Percentiles rank a stretch among this genome's conserved stretches.
phyloP scores from a whole-genome alignment of 257 asterid species.

The Jasminum sambac region DNA sequence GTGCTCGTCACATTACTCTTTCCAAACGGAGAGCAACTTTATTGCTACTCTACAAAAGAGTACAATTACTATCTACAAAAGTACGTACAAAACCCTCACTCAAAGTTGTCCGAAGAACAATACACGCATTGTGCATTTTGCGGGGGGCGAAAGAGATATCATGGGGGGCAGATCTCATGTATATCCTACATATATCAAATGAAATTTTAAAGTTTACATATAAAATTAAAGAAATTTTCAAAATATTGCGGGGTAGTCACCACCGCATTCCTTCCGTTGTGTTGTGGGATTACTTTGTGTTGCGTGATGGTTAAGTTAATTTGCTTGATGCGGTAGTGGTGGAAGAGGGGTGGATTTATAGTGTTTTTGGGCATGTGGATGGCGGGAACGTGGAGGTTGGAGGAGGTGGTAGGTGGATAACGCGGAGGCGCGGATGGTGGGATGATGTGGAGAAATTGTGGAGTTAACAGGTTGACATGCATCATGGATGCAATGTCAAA shows the following conservation, averaged over 20 bases:
- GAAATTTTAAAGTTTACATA: no score
- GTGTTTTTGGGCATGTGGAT: conserved; percentile 2
- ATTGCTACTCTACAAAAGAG: neutral
- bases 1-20: neutral
- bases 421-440: neutral
- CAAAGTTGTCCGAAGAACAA: neutral
- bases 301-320: neutral
- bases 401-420: neutral
- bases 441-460: neutral
- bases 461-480: neutral
- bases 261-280: no score
- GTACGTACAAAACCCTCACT: no score
- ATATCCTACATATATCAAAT: no score
- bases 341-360: conserved; percentile 12
- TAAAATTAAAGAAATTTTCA: no score
- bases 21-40: neutral
- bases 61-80: neutral
- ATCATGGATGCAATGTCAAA: neutral
- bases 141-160: conserved; percentile 10
- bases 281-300: no score
- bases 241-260: no score
- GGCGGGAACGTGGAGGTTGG: conserved; percentile 17
- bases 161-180: no score
- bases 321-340: neutral
- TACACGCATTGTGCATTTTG: conserved; percentile 10